Evolutionary conservation across 2,329 filamentous ascomycete species (phyloP), one percentile per base, ranked within the genome.

Genomic region (Hyphodiscus sp.): DNA sequence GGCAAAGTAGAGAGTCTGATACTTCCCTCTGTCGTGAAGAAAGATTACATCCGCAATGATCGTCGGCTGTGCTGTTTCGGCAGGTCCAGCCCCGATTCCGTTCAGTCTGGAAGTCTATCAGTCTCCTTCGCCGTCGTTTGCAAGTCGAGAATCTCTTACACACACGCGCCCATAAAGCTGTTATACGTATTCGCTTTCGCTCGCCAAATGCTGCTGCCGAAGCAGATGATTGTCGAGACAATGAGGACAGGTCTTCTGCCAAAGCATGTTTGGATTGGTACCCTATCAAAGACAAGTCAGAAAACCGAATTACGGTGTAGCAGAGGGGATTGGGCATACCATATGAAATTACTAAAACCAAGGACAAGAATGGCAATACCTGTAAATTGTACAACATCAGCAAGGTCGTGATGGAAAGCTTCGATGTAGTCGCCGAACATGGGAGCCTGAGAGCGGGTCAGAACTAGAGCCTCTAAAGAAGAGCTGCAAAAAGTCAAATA

Each of bases 21-120:
- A 85, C 58, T 78, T 80, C 7, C 83, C 82, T 53, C 83, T 75
- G 48, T 85, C 80, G 61, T 85, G 80, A 10, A 86, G 70, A 67
- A 86, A 86, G 63, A 81, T 80, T 11, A 84, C 75, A 61, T 86
- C 82, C 2, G 82, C 79, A 61, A 85, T 85, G 50, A 86, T 76
- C 29, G 78, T 75, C 0, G 81, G 82, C 68, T 82, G 79, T 1
- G 80, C 75, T 0, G 80, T 84, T 69, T 86, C 81, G 2, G 78
- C 76, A 6, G 82, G 81, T 0, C 81, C 82, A 47, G 81, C 80
- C 6, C 78, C 82, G 45, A 85, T 74, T 0, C 82, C 82, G 62
- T 84, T 84, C 7, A 86, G 70, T 15, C 62, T 63, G 38, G 15
- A 20, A n/a, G 8, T 38, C 19, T 30, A 30, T 56, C 19, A 55